These are phyloP conservation scores for Penicillium sp. DNA, from an alignment of 2,329 filamentous ascomycete genomes.

Conservation along the genomic window DNA sequence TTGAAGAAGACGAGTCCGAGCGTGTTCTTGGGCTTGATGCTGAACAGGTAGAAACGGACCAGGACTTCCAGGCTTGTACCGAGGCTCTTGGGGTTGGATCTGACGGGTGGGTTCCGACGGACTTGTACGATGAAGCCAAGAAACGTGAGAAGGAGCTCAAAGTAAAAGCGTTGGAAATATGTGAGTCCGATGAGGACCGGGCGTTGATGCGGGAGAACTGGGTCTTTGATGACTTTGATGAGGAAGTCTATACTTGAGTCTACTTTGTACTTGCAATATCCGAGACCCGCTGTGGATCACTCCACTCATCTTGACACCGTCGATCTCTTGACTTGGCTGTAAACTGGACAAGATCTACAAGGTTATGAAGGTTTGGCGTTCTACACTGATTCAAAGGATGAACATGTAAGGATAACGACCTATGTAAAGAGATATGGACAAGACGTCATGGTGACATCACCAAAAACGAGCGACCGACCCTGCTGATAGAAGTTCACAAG, in stretches of 20 bases:
- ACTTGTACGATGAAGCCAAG: neutral
- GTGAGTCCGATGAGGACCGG: neutral
- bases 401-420: neutral
- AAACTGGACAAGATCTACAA: too few species aligned
- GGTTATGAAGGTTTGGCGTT: too few species aligned
- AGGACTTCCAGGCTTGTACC: neutral
- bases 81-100: neutral
- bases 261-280: neutral
- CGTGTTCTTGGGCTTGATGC: too few species aligned
- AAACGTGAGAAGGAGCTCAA: neutral
- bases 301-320: too few species aligned
- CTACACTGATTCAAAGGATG: neutral
- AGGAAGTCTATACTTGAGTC: neutral
- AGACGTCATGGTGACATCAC: constrained; percentile 22
- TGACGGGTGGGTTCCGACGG: neutral
- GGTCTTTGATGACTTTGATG: neutral
- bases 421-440: constrained; percentile 3
- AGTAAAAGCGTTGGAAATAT: neutral
- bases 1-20: too few species aligned
- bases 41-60: neutral
- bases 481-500: neutral
- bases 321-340: too few species aligned
- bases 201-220: neutral
- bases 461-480: constrained; percentile 5
- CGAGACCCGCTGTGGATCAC: neutral